Percentiles rank a stretch among this genome's conserved stretches.
These are phyloP conservation scores for Ophiosphaerella korrae DNA, from an alignment of 2,329 filamentous ascomycete species.

Conservation along the genomic window DNA sequence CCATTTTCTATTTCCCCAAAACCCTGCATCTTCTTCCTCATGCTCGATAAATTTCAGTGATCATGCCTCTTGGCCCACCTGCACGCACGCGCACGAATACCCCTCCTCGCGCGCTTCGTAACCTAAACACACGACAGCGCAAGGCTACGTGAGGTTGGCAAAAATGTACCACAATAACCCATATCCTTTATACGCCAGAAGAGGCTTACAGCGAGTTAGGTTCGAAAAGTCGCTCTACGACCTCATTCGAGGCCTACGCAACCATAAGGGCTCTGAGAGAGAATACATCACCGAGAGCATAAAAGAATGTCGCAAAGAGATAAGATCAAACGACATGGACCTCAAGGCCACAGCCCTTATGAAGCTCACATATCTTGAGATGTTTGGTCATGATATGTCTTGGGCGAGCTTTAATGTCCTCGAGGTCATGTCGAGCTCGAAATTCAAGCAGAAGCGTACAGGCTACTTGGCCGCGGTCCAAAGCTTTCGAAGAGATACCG, in stretches of 20 bases:
- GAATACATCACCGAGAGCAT: constrained; percentile 93
- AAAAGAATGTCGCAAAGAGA: constrained; percentile 93
- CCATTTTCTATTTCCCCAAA: not conserved
- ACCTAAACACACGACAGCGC: constrained; percentile 22
- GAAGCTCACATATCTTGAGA: constrained; percentile 96
- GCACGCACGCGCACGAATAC: constrained; percentile 29
- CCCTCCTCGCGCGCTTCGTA: constrained; percentile 31
- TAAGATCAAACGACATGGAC: constrained; percentile 94
- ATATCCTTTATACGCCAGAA: not conserved
- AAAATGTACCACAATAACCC: constrained; percentile 25
- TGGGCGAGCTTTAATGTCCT: constrained; percentile 99
- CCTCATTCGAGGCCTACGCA: constrained; percentile 93
- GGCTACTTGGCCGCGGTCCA: constrained; percentile 95
- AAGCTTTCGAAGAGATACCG: constrained; percentile 92
- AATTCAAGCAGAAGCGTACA: constrained; percentile 93
- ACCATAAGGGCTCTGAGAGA: constrained; percentile 92
- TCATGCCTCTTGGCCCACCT: constrained; percentile 39
- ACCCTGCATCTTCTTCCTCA: constrained; percentile 6
- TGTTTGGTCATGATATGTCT: constrained; percentile 99
- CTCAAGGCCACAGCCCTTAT: constrained; percentile 94
- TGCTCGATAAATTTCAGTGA: constrained; percentile 31
- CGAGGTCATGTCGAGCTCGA: constrained; percentile 96
- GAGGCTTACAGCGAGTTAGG: constrained; percentile 59
- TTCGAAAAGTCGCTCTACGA: constrained; percentile 99
- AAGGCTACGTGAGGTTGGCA: constrained; percentile 20